Percentiles rank a stretch among this genome's conserved stretches.
Evolutionary conservation across 2,329 filamentous ascomycete genomes (phyloP).

Genomic region (Fusarium sambucinum): DNA sequence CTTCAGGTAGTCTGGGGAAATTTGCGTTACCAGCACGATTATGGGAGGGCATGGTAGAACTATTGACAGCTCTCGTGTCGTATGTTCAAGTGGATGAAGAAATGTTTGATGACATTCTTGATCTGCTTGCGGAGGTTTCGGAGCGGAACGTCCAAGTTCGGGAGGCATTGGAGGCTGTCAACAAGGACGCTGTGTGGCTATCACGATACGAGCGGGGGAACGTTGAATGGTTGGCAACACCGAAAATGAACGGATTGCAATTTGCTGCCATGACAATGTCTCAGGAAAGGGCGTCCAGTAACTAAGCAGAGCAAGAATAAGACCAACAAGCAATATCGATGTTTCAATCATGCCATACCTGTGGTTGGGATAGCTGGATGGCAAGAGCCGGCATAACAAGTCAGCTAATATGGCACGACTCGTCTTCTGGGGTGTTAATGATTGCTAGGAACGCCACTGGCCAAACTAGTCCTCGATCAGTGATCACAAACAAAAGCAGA

Average conservation of each 20-base stretch:
- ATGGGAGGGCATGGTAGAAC: slow-evolving; percentile 71
- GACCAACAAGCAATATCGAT: slow-evolving; percentile 20
- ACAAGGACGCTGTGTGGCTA: slow-evolving; percentile 84
- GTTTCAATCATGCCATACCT: slow-evolving; percentile 19
- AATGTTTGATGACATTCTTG: slow-evolving; percentile 78
- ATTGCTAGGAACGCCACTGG: slow-evolving; percentile 34
- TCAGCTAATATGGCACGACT: slow-evolving; percentile 25
- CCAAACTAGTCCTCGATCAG: slow-evolving; percentile 13
- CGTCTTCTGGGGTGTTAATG: slow-evolving; percentile 18
- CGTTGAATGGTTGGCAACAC: slow-evolving; percentile 53
- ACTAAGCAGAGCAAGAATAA: slow-evolving; percentile 14
- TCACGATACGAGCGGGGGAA: slow-evolving; percentile 63
- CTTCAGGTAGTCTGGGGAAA: slow-evolving; percentile 61
- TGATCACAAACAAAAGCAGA: slow-evolving; percentile 7
- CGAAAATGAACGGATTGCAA: slow-evolving; percentile 57
- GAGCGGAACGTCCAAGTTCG: slow-evolving; percentile 62
- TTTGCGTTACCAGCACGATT: slow-evolving; percentile 72
- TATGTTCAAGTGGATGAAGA: slow-evolving; percentile 75
- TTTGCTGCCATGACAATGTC: slow-evolving; percentile 53
- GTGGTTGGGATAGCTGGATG: slow-evolving; percentile 8
- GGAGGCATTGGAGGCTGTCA: slow-evolving; percentile 71
- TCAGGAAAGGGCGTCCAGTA: slow-evolving; percentile 12
- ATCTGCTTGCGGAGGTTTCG: slow-evolving; percentile 67
- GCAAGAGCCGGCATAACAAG: slow-evolving; percentile 31
- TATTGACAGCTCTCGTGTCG: slow-evolving; percentile 71